Evolutionary conservation across 768 basidiomycete species (phyloP).

Genomic region (Suillus lakei): DNA sequence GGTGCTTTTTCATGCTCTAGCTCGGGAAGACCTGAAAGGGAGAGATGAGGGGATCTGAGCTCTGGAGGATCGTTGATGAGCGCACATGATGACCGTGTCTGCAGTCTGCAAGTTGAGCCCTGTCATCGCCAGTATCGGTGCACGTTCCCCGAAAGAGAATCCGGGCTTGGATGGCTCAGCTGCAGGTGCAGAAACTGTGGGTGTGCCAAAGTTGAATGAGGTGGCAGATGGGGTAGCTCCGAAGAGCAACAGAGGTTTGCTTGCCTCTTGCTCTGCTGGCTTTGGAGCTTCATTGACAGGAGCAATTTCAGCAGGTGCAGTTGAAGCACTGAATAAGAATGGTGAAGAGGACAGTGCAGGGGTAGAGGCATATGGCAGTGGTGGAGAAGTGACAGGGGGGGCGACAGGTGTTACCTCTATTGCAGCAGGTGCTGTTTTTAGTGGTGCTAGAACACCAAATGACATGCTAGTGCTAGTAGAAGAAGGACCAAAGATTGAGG

Average conservation of each 20-base stretch:
- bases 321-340: conserved; percentile 35
- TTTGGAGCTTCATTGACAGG: conserved; percentile 14
- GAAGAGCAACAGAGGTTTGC: conserved; percentile 1
- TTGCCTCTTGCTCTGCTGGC: conserved; percentile 15
- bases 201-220: conserved; percentile 9
- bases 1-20: conserved; percentile 31
- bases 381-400: conserved; percentile 13
- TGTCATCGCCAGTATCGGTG: conserved; percentile 17
- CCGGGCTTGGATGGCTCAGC: neutral
- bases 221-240: conserved; percentile 12
- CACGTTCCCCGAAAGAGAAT: conserved; percentile 35
- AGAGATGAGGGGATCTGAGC: conserved; percentile 34
- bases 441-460: conserved; percentile 10
- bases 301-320: conserved; percentile 26
- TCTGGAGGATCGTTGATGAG: conserved; percentile 25
- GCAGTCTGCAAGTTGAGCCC: too few relatives aligned
- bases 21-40: conserved; percentile 35
- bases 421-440: conserved; percentile 8
- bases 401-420: conserved; percentile 24
- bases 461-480: conserved; percentile 15
- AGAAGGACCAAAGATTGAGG: conserved; percentile 15
- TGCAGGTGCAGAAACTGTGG: conserved; percentile 6
- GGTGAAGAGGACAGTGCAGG: conserved; percentile 17
- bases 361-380: conserved; percentile 1
- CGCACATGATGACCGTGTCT: conserved; percentile 26